Base-by-base conservation (phyloP, 495 filamentous ascomycete genomes). In the Xylaria nigripes region DNA sequence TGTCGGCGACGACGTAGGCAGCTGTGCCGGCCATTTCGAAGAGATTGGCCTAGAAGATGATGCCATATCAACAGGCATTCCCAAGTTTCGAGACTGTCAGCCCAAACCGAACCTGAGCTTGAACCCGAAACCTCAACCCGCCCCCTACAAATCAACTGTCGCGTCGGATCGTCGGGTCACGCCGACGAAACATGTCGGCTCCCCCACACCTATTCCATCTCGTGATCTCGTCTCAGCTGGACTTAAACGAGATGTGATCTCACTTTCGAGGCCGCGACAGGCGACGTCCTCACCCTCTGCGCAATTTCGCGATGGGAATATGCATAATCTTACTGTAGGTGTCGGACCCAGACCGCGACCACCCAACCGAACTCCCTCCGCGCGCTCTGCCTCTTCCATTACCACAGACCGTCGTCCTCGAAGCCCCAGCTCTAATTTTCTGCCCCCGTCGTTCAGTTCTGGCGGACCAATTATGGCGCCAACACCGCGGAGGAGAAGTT, bases 1-100 rank as follows among this genome's bases (percentile, higher is more conserved):
- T 59, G 51, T 55, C 3, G 64, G 83, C 25, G 81, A 82, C 51
- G 79, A 75, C 52, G 78, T 79, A 54, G 76, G 87, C 40, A 78
- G 81, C 29, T 86, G 92, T 63, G 78, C 83, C 38, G 79, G 77
- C 47, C 84, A 96, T 62, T 96, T 97, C 61, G 93, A 98, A 67
- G 93, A 97, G 47, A 95, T 96, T 59, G 87, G 86, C 9, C 79
- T 98, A 7, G 81, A 86, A 44, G 90, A 96, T 62, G 81, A 89
- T 49, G 62, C 65, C 47, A 45, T 50, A 45, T 53, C 65, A 10
- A 36, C 57, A 18, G 66, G 72, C 34, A 57, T 71, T 30, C 68
- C 69, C 24, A 61, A 68, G 46, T 70, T 72, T 32, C 67, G 70
- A 47, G 72, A 76, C 50, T 65, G 73, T 32, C 71, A 74, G 54